Evolutionary conservation across 1,284 basidiomycete species (phyloP).

Genomic region (Moniliella sp.): DNA sequence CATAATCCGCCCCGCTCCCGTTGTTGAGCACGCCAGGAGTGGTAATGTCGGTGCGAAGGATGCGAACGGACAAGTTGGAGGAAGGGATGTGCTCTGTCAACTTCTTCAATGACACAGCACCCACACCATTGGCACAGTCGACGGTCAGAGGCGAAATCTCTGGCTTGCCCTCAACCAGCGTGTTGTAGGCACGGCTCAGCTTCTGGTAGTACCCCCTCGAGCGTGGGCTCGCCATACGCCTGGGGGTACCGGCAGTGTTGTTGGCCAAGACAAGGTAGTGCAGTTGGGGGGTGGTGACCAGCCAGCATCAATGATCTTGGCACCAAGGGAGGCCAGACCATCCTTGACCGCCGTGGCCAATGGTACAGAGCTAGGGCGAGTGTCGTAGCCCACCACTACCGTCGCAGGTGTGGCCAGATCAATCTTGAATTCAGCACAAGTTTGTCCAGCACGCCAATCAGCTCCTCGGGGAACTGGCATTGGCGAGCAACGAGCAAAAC

Average conservation of each 20-base stretch:
- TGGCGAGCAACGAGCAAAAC: slow-evolving; percentile 71
- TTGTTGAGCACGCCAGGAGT: slow-evolving; percentile 55
- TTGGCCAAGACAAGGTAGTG: slow-evolving; percentile 80
- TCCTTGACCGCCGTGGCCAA: slow-evolving; percentile 65
- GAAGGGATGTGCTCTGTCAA: slow-evolving; percentile 20
- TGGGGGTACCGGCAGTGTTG: slow-evolving; percentile 55
- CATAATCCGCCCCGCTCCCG: slow-evolving; percentile 78
- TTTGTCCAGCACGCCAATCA: slow-evolving; percentile 47
- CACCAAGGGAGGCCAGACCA: slow-evolving; percentile 50
- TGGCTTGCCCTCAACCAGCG: slow-evolving; percentile 46
- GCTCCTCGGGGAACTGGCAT: slow-evolving; percentile 54
- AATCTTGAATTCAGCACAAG: slow-evolving; percentile 52
- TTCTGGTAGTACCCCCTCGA: slow-evolving; percentile 72
- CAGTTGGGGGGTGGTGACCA: slow-evolving; percentile 80
- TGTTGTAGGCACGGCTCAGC: slow-evolving; percentile 63
- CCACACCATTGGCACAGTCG: slow-evolving; percentile 95
- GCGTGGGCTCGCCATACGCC: slow-evolving; percentile 58
- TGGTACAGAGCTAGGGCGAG: slow-evolving; percentile 62
- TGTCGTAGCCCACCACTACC: slow-evolving; percentile 79
- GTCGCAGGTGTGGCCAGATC: slow-evolving; percentile 55
- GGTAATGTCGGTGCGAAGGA: slow-evolving; percentile 35
- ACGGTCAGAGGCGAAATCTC: slow-evolving; percentile 48
- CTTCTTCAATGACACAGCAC: slow-evolving; percentile 39
- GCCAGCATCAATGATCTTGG: slow-evolving; percentile 40
- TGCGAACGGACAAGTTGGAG: slow-evolving; percentile 11